Conservation (phyloP, 257 asterid species). For the Nyctanthes arbortristis region DNA sequence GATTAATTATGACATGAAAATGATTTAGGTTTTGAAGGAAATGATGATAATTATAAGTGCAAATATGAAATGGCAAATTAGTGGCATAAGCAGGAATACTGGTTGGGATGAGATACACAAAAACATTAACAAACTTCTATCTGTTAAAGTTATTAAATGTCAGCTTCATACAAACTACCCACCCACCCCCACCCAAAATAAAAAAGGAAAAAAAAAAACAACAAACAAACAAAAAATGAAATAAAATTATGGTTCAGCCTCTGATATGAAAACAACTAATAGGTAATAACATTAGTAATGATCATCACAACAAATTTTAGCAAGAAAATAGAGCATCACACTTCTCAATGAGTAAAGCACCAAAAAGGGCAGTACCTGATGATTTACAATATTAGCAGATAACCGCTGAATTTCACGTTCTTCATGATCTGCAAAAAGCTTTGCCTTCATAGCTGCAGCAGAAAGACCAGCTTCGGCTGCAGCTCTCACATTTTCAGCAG, state of each 20-base stretch:
- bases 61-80: neutral
- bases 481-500: constrained; percentile 64
- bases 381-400: constrained; percentile 92
- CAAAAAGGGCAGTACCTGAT: constrained; percentile 59
- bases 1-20: neutral
- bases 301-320: constrained; percentile 4
- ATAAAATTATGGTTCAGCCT: no score
- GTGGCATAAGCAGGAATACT: neutral
- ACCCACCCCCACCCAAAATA: no score
- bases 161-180: constrained; percentile 14
- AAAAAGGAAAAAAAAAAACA: no score
- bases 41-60: neutral
- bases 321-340: neutral
- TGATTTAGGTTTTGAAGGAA: neutral
- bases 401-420: constrained; percentile 98
- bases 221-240: no score
- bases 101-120: neutral
- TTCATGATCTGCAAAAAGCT: constrained; percentile 98
- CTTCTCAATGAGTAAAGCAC: neutral
- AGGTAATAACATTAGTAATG: neutral
- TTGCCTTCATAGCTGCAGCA: constrained; percentile 91
- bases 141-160: constrained; percentile 4
- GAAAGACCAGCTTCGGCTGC: constrained; percentile 95
- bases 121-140: neutral
- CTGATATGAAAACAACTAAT: no score